Evolutionary conservation across 805 yeast species (phyloP).

Genomic region (Blastobotrys terrestris): DNA sequence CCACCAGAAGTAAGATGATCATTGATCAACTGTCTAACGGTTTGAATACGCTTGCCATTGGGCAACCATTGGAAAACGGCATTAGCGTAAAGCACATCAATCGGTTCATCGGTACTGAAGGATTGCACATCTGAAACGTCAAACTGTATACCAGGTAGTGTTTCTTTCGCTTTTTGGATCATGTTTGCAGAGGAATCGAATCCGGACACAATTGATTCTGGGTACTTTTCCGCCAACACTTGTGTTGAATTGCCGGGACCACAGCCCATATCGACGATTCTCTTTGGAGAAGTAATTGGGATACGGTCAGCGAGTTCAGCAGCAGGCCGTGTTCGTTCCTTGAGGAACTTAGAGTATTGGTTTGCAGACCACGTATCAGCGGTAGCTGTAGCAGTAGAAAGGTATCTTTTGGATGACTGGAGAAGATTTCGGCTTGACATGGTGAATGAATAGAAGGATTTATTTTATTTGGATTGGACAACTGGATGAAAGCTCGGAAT

Average conservation of each 20-base stretch:
- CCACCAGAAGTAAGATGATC: neutral
- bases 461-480: too few relatives aligned
- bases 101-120: neutral
- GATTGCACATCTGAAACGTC: neutral
- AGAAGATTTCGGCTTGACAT: too few relatives aligned
- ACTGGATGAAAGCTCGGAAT: too few relatives aligned
- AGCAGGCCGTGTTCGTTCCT: neutral
- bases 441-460: too few relatives aligned
- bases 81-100: neutral
- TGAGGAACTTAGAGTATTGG: neutral
- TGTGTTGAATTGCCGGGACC: constrained; percentile 1
- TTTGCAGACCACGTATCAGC: constrained; percentile 2
- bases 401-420: too few relatives aligned
- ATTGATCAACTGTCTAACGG: neutral
- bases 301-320: neutral
- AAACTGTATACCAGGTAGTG: neutral
- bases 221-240: neutral
- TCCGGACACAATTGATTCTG: neutral
- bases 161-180: neutral
- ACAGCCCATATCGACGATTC: neutral
- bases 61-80: neutral
- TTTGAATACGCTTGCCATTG: neutral
- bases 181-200: neutral
- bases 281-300: neutral
- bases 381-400: too few relatives aligned